Conservation (phyloP, 495 filamentous ascomycete species). For the Aspergillus wentii region DNA sequence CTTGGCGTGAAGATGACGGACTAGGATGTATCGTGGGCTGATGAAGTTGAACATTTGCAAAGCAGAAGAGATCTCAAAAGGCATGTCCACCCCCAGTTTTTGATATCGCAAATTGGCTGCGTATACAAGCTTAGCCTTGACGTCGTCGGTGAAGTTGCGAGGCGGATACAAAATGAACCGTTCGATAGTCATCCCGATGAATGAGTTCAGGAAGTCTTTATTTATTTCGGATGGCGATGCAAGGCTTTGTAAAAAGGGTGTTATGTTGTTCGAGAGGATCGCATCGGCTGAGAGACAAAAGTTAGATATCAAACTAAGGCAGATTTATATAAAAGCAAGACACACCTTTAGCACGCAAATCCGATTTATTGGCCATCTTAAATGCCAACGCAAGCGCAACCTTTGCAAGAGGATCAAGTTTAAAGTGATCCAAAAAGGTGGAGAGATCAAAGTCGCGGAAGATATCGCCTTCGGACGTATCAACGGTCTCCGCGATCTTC, state of each 20-base stretch:
- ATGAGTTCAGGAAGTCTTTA: constrained; percentile 59
- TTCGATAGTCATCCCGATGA: constrained; percentile 73
- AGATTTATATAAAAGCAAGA: constrained; percentile 3
- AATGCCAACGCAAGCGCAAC: constrained; percentile 85
- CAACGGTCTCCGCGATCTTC: constrained; percentile 89
- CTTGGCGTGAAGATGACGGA: constrained; percentile 68
- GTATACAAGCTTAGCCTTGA: constrained; percentile 60
- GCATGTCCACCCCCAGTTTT: constrained; percentile 53
- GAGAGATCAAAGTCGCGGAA: constrained; percentile 93
- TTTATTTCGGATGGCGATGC: constrained; percentile 51
- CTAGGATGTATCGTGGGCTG: constrained; percentile 60
- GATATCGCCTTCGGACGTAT: constrained; percentile 78
- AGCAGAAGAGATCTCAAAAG: constrained; percentile 67
- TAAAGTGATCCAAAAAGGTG: constrained; percentile 90
- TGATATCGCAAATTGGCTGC: constrained; percentile 66
- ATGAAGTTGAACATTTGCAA: constrained; percentile 69
- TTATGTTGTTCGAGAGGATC: constrained; percentile 69
- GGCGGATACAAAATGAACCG: constrained; percentile 78
- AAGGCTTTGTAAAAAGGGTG: constrained; percentile 68
- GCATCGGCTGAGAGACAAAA: constrained; percentile 62
- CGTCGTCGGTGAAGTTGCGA: constrained; percentile 70
- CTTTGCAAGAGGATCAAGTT: constrained; percentile 81
- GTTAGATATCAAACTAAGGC: constrained; percentile 5
- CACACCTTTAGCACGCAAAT: constrained; percentile 85
- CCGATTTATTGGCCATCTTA: constrained; percentile 68